Conservation (phyloP, 257 asterid species). For the Solanum lignicaule region DNA sequence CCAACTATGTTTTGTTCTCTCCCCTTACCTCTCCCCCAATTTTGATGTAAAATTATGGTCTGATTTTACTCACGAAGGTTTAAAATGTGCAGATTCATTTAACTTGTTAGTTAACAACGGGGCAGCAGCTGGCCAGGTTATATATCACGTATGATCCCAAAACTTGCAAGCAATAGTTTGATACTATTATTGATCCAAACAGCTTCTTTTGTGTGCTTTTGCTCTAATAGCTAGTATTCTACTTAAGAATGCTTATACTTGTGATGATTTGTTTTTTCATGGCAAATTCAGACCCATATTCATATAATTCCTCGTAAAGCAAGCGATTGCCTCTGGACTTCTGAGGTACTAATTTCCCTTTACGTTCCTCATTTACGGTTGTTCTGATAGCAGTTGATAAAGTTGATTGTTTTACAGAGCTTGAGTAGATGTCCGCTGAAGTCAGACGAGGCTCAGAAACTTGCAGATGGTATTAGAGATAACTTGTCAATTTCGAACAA, state of each 20-base stretch:
- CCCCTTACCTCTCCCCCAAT: not conserved
- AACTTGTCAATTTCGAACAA: slow-evolving; percentile 24
- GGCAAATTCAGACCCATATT: slow-evolving; percentile 77
- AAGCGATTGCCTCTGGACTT: slow-evolving; percentile 84
- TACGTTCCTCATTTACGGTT: not conserved
- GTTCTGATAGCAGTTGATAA: not conserved
- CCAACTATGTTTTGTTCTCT: not conserved
- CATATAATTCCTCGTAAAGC: slow-evolving; percentile 92
- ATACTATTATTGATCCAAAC: not conserved
- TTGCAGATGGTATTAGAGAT: slow-evolving; percentile 54
- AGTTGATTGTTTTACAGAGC: slow-evolving; percentile 22
- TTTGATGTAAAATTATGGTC: not conserved
- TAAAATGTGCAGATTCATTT: slow-evolving; percentile 62
- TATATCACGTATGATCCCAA: slow-evolving; percentile 60
- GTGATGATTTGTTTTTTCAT: slow-evolving; percentile 9
- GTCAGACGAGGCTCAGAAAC: slow-evolving; percentile 56
- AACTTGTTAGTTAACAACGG: slow-evolving; percentile 96
- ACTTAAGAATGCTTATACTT: not conserved
- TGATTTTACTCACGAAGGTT: not conserved
- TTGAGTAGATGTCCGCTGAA: slow-evolving; percentile 47
- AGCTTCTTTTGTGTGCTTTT: not conserved
- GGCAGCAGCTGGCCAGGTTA: slow-evolving; percentile 86
- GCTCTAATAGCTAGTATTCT: not conserved
- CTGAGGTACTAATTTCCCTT: slow-evolving; percentile 48
- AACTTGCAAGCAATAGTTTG: not conserved